Conservation (phyloP, 2,329 filamentous ascomycete genomes). For the Fusarium neocosmosporiellum region DNA sequence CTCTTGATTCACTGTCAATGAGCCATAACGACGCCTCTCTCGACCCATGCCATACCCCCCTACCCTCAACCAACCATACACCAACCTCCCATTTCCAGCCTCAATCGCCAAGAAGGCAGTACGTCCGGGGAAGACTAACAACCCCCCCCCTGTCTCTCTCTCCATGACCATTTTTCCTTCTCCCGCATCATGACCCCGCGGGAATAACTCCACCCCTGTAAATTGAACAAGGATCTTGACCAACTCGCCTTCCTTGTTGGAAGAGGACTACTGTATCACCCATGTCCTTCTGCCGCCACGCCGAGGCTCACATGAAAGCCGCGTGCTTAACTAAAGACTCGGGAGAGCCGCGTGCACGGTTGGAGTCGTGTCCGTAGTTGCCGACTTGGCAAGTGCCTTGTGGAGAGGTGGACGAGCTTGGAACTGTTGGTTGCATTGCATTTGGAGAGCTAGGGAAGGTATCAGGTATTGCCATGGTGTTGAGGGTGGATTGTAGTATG, state of each 20-base stretch:
- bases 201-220: conserved; percentile 14
- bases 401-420: background rate
- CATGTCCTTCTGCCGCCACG: conserved; percentile 31
- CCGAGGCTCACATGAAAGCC: conserved; percentile 38
- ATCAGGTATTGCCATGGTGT: background rate
- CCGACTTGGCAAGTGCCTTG: conserved; percentile 30
- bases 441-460: background rate
- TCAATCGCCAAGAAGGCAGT: background rate
- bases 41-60: background rate
- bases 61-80: background rate
- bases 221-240: conserved; percentile 19
- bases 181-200: conserved; percentile 35
- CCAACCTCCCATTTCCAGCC: conserved; percentile 4
- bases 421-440: conserved; percentile 1
- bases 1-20: background rate
- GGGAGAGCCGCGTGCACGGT: background rate
- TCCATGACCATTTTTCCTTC: conserved; percentile 28
- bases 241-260: conserved; percentile 35
- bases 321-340: background rate
- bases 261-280: conserved; percentile 15
- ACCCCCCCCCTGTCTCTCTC: background rate
- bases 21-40: background rate
- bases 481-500: background rate
- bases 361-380: conserved; percentile 21
- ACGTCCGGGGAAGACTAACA: conserved; percentile 27